Conservation (phyloP, 2,329 filamentous ascomycete genomes). For the Colletotrichum sp. region DNA sequence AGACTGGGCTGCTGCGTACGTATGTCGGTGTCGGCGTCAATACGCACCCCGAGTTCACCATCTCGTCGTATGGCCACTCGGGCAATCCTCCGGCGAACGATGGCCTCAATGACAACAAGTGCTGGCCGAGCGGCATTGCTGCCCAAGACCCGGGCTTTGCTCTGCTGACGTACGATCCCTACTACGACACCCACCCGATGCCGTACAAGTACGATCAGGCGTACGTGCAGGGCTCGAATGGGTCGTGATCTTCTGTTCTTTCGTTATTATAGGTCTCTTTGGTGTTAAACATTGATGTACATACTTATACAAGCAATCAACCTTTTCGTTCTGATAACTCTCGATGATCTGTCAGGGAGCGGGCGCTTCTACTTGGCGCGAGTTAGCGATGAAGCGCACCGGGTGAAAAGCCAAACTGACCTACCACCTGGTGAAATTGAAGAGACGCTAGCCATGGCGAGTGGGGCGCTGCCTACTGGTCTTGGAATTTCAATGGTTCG, state of each 20-base stretch:
- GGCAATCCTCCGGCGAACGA: slow-evolving; percentile 13
- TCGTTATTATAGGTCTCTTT: no score
- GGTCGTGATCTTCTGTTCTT: neutral
- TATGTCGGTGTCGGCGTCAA: neutral
- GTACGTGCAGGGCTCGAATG: neutral
- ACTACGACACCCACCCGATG: slow-evolving; percentile 14
- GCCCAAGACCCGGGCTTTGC: slow-evolving; percentile 24
- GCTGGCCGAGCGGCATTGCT: slow-evolving; percentile 25
- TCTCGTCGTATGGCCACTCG: neutral
- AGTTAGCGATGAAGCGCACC: no score
- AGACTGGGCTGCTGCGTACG: neutral
- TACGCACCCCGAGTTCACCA: neutral
- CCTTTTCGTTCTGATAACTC: no score
- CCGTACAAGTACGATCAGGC: neutral
- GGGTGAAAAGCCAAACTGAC: no score
- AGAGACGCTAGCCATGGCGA: no score
- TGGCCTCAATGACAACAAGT: slow-evolving; percentile 26
- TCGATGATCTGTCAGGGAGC: no score
- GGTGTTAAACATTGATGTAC: no score
- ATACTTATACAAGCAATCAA: no score
- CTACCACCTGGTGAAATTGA: no score
- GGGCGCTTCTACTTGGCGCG: no score
- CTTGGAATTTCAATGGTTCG: no score
- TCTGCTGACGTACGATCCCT: slow-evolving; percentile 23
- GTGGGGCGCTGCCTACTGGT: no score